Base-by-base conservation (phyloP, 2,329 filamentous ascomycete species). In the Volutella citrinella region DNA sequence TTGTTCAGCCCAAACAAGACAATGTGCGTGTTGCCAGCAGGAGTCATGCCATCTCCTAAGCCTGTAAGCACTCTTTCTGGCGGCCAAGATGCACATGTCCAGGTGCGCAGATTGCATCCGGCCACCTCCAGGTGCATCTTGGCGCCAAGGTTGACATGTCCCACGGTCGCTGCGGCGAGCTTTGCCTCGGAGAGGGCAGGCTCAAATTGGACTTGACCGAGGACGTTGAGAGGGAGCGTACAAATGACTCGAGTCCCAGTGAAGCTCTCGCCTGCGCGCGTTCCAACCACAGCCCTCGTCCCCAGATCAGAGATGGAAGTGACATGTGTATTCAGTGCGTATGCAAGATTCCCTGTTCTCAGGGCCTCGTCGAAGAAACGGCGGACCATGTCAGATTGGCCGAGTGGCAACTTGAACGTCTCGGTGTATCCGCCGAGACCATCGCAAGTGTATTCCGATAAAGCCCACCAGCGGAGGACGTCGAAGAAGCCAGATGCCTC, bases 381-480 rank as follows among this genome's bases (percentile, higher is more conserved):
- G 5, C 64, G 60, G 0, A 68, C 65, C 38, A 73, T 69, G 18
- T 52, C 61, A 0, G 65, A 69, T 42, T 73, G 69, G 0, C 69
- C 69, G 1, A 52, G 52, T 10, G 51, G 55, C 42, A 65, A 61
- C 43, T 70, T 69, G 46, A 64, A 69, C 14, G 59, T 60, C 22
- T 65, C 58, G 3, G 65, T 48, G n/a, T 56, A 54, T 18, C 65
- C 57, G 17, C 66, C 54, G 23, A 60, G 65, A 2, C 59, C 62
- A 12, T 54, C 47, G 32, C 63, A 69, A 6, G 54, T 60, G 45
- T 68, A 68, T 18, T 58, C 66, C 33, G 56, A 56, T 3, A 67
- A 49, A 8, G 62, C 69, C 68, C 61, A 72, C 68, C 67, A 71
- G 36, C 68, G 68, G 13, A 74, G 48, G 19, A 72, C 63, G 33